Evolutionary conservation across 805 yeast species (phyloP).

Genomic region (Yamadazyma sp.): DNA sequence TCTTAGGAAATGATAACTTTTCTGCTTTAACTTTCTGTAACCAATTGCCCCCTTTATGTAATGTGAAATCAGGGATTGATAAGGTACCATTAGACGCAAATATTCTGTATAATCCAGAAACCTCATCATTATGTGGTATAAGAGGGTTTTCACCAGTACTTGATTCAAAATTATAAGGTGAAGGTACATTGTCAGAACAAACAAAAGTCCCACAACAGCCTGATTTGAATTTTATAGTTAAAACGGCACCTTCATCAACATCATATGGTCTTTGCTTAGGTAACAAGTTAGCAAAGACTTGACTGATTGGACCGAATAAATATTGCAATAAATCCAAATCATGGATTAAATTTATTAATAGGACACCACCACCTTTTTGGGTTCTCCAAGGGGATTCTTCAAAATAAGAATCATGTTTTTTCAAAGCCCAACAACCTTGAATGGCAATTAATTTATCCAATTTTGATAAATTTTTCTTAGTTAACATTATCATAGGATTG

Average conservation of each 20-base stretch:
- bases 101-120: constrained; percentile 32
- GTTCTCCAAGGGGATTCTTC: constrained; percentile 32
- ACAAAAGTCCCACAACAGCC: constrained; percentile 37
- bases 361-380: constrained; percentile 33
- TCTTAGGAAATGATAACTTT: constrained; percentile 4
- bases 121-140: constrained; percentile 26
- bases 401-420: constrained; percentile 34
- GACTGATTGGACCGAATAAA: constrained; percentile 36
- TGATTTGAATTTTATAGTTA: constrained; percentile 27
- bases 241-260: constrained; percentile 40
- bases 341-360: constrained; percentile 37
- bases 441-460: constrained; percentile 33
- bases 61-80: constrained; percentile 34
- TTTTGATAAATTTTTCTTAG: constrained; percentile 24
- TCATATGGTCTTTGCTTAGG: constrained; percentile 26
- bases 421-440: constrained; percentile 39
- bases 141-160: constrained; percentile 41
- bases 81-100: constrained; percentile 39
- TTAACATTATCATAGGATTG: constrained; percentile 35
- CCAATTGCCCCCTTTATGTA: constrained; percentile 20
- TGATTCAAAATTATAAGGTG: constrained; percentile 37
- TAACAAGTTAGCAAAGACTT: constrained; percentile 35
- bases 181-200: constrained; percentile 35
- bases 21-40: constrained; percentile 12
- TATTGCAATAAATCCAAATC: constrained; percentile 37